Evolutionary conservation across 306 rosid genomes (phyloP).

Genomic region (Astragalus membranaceus): DNA sequence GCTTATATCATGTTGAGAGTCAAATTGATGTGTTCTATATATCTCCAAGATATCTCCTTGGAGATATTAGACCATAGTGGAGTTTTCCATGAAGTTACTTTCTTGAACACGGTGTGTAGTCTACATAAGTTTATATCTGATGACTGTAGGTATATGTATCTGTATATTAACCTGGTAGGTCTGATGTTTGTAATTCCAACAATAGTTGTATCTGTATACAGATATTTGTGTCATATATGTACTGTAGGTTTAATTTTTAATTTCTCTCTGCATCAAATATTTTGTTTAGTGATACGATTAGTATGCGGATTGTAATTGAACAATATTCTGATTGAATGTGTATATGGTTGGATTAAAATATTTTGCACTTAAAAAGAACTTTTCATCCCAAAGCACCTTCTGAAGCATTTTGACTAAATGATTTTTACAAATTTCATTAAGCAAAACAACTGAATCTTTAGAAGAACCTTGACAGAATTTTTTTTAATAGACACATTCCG

Average conservation of each 20-base stretch:
- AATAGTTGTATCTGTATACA: background rate
- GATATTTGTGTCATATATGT: background rate
- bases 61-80: background rate
- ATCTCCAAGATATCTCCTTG: background rate
- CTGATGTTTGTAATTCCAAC: background rate
- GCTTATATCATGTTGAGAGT: background rate
- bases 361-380: background rate
- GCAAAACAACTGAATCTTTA: background rate
- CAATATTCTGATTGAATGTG: background rate
- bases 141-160: background rate
- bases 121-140: background rate
- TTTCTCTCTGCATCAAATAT: background rate
- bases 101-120: background rate
- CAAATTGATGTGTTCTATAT: background rate
- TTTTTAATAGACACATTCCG: background rate
- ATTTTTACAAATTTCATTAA: background rate
- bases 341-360: background rate
- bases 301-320: background rate
- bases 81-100: background rate
- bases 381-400: background rate
- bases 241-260: background rate
- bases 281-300: background rate
- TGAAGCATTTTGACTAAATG: constrained; percentile 10
- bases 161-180: background rate
- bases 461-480: background rate